phyloP scores from a whole-genome alignment of 139 green algal species.

The Zygnema circumcarinatum region DNA sequence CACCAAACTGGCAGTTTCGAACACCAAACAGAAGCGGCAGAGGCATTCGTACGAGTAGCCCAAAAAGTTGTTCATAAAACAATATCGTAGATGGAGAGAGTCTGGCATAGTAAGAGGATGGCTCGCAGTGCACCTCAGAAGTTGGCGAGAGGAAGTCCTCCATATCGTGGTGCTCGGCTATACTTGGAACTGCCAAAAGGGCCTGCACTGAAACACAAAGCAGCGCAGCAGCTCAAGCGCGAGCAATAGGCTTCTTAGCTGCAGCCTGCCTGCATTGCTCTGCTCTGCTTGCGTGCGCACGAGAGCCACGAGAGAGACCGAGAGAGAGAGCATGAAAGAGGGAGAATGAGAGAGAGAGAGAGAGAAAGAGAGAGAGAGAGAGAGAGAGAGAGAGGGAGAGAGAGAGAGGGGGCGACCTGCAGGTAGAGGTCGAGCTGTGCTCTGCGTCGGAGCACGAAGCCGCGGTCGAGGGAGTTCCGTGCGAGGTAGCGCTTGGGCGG shows the following conservation, averaged over 20 bases:
- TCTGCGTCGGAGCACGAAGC: constrained; percentile 17
- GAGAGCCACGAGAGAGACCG: neutral
- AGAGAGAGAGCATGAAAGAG: neutral
- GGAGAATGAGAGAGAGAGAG: neutral
- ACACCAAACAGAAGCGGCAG: too few species aligned
- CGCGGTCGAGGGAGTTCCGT: constrained; percentile 27
- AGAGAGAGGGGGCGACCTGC: constrained; percentile 7
- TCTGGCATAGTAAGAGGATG: too few species aligned
- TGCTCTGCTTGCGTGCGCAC: too few species aligned
- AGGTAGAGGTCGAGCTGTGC: constrained; percentile 43
- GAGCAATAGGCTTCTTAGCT: too few species aligned
- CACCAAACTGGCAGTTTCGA: too few species aligned
- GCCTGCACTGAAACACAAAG: constrained; percentile 13
- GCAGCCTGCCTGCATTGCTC: too few species aligned
- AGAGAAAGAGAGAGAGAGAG: neutral
- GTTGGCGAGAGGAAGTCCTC: constrained; percentile 33
- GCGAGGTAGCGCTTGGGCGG: constrained; percentile 49
- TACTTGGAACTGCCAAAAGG: constrained; percentile 29
- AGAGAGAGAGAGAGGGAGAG: neutral
- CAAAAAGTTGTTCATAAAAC: too few species aligned
- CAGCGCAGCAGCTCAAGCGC: too few species aligned
- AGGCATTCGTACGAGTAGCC: too few species aligned
- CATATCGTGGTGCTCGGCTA: constrained; percentile 36
- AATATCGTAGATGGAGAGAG: too few species aligned
- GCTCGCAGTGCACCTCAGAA: constrained; percentile 33